These are phyloP conservation scores for Oemleria cerasiformis DNA, from an alignment of 306 rosid species.

Conservation along the genomic window DNA sequence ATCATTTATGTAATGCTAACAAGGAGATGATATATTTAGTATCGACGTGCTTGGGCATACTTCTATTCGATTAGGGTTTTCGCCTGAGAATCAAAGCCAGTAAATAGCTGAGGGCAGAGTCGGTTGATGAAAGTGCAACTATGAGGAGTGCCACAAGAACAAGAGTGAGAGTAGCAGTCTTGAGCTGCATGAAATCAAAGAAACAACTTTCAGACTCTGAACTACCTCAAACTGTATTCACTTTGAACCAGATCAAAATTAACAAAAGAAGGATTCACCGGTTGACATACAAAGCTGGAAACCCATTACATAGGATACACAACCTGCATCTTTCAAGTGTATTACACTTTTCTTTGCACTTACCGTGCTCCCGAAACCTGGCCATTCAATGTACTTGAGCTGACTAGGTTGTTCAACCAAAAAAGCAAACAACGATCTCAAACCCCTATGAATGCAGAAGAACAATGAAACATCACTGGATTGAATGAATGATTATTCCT, in stretches of 20 bases:
- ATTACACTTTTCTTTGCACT: constrained; percentile 14
- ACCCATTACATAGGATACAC: neutral
- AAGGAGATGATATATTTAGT: neutral
- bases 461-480: constrained; percentile 1
- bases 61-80: constrained; percentile 23
- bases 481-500: neutral
- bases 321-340: neutral
- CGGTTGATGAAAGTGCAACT: constrained; percentile 70
- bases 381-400: constrained; percentile 88
- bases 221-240: neutral
- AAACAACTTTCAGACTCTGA: neutral
- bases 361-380: constrained; percentile 73
- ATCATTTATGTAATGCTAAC: neutral
- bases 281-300: neutral
- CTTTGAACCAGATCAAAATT: neutral
- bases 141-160: constrained; percentile 72
- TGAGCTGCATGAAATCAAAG: constrained; percentile 52
- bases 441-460: constrained; percentile 39
- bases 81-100: constrained; percentile 61
- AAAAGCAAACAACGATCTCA: constrained; percentile 53
- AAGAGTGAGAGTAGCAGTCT: constrained; percentile 79
- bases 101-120: constrained; percentile 64
- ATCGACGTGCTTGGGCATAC: neutral
- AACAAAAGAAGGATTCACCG: neutral
- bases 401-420: constrained; percentile 89